Evolutionary conservation across 176 grass and related monocot genomes (phyloP).

Genomic region (Triticum monococcum): DNA sequence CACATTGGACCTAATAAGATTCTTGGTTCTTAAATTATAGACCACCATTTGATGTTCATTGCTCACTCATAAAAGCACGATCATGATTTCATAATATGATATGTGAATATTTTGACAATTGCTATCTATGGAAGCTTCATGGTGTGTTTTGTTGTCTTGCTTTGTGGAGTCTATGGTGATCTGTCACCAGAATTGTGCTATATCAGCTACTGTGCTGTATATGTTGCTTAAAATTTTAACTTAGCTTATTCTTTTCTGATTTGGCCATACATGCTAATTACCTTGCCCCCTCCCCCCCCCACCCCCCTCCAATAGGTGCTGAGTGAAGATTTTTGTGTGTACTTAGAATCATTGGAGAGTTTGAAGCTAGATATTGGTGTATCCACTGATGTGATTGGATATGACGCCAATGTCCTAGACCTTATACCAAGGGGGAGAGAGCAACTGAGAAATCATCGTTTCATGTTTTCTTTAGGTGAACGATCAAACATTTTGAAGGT

Average conservation of each 20-base stretch:
- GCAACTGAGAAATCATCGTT: slow-evolving; percentile 51
- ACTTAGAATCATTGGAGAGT: slow-evolving; percentile 78
- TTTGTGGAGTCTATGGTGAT: background rate
- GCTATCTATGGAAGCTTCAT: background rate
- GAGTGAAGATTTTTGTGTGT: slow-evolving; percentile 66
- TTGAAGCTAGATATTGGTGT: slow-evolving; percentile 58
- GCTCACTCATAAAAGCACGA: background rate
- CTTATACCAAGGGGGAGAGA: slow-evolving; percentile 68
- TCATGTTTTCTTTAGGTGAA: slow-evolving; percentile 87
- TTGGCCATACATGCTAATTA: background rate
- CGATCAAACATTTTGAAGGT: slow-evolving; percentile 90
- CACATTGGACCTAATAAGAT: background rate
- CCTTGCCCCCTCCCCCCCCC: slow-evolving; percentile 3
- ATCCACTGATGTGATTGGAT: slow-evolving; percentile 55
- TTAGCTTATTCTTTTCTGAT: background rate
- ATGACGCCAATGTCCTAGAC: slow-evolving; percentile 53
- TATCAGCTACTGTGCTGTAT: no score
- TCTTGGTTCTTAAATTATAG: background rate
- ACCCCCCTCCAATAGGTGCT: slow-evolving; percentile 50
- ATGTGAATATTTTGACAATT: background rate
- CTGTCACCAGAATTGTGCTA: background rate
- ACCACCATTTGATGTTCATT: background rate
- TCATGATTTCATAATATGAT: slow-evolving; percentile 10
- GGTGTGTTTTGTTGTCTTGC: background rate
- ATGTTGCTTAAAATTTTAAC: background rate